phyloP scores from a whole-genome alignment of 1,284 basidiomycete species.

The Irpex rosettiformis region DNA sequence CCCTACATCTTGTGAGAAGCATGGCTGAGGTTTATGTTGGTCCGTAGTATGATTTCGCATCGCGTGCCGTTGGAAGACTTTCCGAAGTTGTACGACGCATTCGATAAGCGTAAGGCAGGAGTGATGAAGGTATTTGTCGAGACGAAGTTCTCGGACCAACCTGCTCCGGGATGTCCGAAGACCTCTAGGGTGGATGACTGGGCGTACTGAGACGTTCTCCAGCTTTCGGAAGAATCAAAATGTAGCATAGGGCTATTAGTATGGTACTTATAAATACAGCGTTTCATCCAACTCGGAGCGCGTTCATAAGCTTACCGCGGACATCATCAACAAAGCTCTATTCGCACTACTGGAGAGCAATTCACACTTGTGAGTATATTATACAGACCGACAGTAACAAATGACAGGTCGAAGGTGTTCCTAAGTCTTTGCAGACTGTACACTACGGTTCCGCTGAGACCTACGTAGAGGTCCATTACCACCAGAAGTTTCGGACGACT shows the following conservation, averaged over 20 bases:
- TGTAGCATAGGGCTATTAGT: background rate
- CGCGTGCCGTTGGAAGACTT: constrained; percentile 64
- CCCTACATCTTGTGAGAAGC: constrained; percentile 7
- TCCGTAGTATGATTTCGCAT: constrained; percentile 55
- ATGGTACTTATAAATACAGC: too few species aligned
- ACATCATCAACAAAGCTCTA: too few species aligned
- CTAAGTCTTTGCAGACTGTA: too few species aligned
- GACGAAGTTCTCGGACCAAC: constrained; percentile 47
- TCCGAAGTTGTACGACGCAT: constrained; percentile 52
- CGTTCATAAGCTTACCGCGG: too few species aligned
- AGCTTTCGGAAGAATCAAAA: background rate
- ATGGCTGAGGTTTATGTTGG: constrained; percentile 3
- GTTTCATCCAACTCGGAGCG: too few species aligned
- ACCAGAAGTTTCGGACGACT: too few species aligned
- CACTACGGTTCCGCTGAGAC: too few species aligned
- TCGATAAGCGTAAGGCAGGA: constrained; percentile 56
- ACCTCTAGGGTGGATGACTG: constrained; percentile 52
- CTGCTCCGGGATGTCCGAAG: constrained; percentile 46
- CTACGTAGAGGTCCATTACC: too few species aligned
- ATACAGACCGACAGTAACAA: too few species aligned
- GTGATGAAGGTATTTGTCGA: constrained; percentile 68
- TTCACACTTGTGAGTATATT: too few species aligned
- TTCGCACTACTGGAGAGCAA: too few species aligned
- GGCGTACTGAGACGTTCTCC: constrained; percentile 20
- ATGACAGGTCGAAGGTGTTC: too few species aligned